These are phyloP conservation scores for Coffea humblotiana DNA, from an alignment of 305 asterid species.

Conservation along the genomic window DNA sequence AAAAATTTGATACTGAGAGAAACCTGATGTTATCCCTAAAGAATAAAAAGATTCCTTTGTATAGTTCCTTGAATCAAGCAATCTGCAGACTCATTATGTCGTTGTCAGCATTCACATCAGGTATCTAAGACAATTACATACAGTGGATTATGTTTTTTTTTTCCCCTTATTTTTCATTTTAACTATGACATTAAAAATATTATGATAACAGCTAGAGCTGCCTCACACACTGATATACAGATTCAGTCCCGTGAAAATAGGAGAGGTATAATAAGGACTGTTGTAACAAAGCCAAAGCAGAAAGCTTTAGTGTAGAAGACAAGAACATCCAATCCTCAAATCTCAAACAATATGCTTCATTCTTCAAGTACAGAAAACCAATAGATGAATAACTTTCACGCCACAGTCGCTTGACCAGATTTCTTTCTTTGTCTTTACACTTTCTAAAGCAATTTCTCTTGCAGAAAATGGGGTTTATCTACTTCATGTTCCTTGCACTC, in stretches of 20 bases:
- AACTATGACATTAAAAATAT: no score
- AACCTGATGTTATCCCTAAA: no score
- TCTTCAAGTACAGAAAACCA: slow-evolving; percentile 8
- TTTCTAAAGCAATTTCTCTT: slow-evolving; percentile 6
- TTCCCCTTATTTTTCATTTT: no score
- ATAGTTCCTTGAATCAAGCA: neutral
- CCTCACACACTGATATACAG: neutral
- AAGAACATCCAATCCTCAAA: neutral
- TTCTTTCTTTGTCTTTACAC: neutral
- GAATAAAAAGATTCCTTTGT: neutral
- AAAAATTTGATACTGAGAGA: no score
- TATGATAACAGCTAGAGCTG: neutral
- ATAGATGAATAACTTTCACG: slow-evolving; percentile 2
- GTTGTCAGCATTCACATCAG: neutral
- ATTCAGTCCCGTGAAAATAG: neutral
- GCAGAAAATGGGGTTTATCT: slow-evolving; percentile 13
- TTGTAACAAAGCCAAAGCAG: neutral
- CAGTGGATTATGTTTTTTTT: no score
- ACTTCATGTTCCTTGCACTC: slow-evolving; percentile 16
- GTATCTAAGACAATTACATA: no score
- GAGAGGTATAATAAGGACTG: neutral
- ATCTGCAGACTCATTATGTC: neutral
- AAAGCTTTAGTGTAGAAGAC: slow-evolving; percentile 7
- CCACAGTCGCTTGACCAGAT: neutral
- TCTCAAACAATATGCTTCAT: neutral